A percentile compares a stretch with the other conserved stretches of the same genome.
Conservation (phyloP, 2,329 filamentous ascomycete species). For the Byssochlamys sp. region DNA sequence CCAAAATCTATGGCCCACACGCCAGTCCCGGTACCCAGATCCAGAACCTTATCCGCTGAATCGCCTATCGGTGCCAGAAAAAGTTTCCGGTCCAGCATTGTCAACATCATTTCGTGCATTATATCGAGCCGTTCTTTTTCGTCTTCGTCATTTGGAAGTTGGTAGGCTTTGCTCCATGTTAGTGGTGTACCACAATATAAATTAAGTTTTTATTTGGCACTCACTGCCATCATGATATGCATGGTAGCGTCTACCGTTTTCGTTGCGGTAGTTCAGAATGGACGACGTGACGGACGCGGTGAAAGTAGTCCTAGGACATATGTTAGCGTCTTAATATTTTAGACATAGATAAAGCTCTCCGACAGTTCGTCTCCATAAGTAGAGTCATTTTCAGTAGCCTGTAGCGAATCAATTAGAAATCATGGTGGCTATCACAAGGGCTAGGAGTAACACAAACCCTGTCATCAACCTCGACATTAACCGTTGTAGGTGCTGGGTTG, state of each 20-base stretch:
- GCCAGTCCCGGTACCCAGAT: constrained; percentile 3
- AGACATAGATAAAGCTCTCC: not conserved
- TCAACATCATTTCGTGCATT: constrained; percentile 1
- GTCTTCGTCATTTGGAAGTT: constrained; percentile 4
- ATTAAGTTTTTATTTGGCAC: not conserved
- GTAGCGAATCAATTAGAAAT: not conserved
- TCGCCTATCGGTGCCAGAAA: not conserved
- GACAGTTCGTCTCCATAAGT: constrained; percentile 2
- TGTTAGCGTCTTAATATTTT: not conserved
- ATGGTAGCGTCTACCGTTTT: constrained; percentile 28
- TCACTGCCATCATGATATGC: constrained; percentile 12
- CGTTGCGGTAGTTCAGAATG: constrained; percentile 12
- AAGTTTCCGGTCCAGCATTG: not conserved
- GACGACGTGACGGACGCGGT: constrained; percentile 1
- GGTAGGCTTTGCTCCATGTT: not conserved
- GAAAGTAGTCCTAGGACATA: not conserved
- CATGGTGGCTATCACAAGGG: not conserved
- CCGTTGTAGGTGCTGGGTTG: not conserved
- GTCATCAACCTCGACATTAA: not conserved
- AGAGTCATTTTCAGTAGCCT: constrained; percentile 1
- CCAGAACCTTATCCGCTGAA: not conserved
- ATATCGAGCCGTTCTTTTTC: constrained; percentile 3
- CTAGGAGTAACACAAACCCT: not conserved
- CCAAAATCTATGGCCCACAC: constrained; percentile 3
- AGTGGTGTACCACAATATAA: not conserved